phyloP scores from a whole-genome alignment of 78 protist genomes.

The Protostelium mycophagum region DNA sequence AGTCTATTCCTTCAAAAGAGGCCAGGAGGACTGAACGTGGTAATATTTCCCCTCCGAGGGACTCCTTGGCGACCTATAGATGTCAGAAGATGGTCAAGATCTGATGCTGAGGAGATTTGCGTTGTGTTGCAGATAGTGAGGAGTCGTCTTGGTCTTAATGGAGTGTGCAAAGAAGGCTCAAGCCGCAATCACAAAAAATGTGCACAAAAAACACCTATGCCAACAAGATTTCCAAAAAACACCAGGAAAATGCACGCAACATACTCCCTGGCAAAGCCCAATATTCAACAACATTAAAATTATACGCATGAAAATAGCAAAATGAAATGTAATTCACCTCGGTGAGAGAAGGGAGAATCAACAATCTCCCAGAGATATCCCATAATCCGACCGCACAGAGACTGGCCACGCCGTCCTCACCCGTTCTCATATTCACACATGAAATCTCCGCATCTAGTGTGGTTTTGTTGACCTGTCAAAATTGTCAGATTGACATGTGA shows the following conservation, averaged over 20 bases:
- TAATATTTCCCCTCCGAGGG: slow-evolving; percentile 57
- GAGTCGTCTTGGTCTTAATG: not conserved
- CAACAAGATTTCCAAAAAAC: too few relatives aligned
- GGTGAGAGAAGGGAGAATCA: slow-evolving; percentile 59
- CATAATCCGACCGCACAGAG: slow-evolving; percentile 76
- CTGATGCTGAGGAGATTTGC: too few relatives aligned
- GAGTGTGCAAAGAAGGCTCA: not conserved
- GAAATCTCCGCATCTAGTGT: slow-evolving; percentile 64
- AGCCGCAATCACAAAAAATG: too few relatives aligned
- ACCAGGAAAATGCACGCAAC: too few relatives aligned
- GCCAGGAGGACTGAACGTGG: slow-evolving; percentile 77
- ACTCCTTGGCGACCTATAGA: not conserved
- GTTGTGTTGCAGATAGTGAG: too few relatives aligned
- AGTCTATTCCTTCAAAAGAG: slow-evolving; percentile 35
- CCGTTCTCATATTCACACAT: slow-evolving; percentile 59
- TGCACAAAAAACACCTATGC: too few relatives aligned
- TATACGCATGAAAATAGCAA: too few relatives aligned
- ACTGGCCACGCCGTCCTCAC: slow-evolving; percentile 7
- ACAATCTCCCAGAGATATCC: slow-evolving; percentile 65
- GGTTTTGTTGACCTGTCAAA: not conserved
- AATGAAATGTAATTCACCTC: too few relatives aligned
- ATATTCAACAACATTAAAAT: too few relatives aligned
- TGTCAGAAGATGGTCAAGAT: too few relatives aligned
- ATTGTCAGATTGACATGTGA: not conserved
- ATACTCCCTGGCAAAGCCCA: too few relatives aligned